Evolutionary conservation across 257 asterid species (phyloP).

Genomic region (Solanum megistacrolobum): DNA sequence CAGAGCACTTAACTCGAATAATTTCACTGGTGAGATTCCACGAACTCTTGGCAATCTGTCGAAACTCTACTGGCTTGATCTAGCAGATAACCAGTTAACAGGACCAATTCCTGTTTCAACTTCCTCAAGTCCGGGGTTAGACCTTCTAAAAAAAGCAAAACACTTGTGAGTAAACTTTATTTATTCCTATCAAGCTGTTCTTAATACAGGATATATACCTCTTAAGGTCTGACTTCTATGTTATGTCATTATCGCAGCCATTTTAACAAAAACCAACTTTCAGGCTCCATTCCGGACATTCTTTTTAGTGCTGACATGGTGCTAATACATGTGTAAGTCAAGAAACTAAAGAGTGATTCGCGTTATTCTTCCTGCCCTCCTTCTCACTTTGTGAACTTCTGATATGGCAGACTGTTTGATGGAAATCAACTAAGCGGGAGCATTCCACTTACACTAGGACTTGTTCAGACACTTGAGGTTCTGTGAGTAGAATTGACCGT

Average conservation of each 20-base stretch:
- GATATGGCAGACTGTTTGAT: slow-evolving; percentile 50
- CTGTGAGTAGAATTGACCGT: slow-evolving; percentile 56
- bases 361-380: background rate
- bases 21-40: slow-evolving; percentile 83
- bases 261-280: slow-evolving; percentile 82
- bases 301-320: slow-evolving; percentile 69
- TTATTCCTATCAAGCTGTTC: too few relatives aligned
- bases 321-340: slow-evolving; percentile 75
- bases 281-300: slow-evolving; percentile 59
- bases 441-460: slow-evolving; percentile 65
- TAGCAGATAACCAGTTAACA: slow-evolving; percentile 75
- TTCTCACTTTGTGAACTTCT: background rate
- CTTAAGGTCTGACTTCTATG: slow-evolving; percentile 14
- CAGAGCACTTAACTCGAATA: slow-evolving; percentile 91
- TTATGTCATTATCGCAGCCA: slow-evolving; percentile 46
- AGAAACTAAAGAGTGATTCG: background rate
- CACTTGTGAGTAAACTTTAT: slow-evolving; percentile 61
- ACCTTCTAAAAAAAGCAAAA: slow-evolving; percentile 77
- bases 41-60: slow-evolving; percentile 77
- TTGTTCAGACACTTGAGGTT: slow-evolving; percentile 77
- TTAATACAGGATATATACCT: background rate
- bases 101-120: slow-evolving; percentile 81
- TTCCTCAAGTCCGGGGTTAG: slow-evolving; percentile 54
- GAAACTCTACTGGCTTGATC: slow-evolving; percentile 83
- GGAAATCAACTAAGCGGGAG: slow-evolving; percentile 61